Evolutionary conservation across 192 early-diverging fungal species (phyloP).

Genomic region (Coemansia pectinata): DNA sequence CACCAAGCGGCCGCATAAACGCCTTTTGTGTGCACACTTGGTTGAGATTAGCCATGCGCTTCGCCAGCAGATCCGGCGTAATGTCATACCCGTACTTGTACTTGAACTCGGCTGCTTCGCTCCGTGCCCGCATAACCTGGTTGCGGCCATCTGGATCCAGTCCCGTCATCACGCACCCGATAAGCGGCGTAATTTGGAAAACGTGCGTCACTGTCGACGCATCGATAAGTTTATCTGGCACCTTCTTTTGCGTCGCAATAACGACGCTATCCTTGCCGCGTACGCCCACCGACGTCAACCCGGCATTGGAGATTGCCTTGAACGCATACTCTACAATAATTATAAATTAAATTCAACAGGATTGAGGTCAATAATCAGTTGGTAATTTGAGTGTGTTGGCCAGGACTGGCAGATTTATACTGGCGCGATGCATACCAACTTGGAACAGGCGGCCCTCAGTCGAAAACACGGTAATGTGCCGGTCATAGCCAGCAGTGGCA

Average conservation of each 20-base stretch:
- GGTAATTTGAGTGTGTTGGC: background rate
- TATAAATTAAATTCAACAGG: background rate
- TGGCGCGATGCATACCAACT: constrained; percentile 74
- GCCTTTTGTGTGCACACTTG: constrained; percentile 99
- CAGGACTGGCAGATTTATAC: background rate
- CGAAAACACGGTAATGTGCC: constrained; percentile 99
- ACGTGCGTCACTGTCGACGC: constrained; percentile 89
- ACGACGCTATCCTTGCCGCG: constrained; percentile 95
- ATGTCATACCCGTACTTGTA: constrained; percentile 99
- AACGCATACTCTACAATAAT: constrained; percentile 93
- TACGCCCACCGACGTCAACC: constrained; percentile 93
- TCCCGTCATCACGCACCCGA: constrained; percentile 99
- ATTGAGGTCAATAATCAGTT: background rate
- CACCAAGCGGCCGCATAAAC: constrained; percentile 95
- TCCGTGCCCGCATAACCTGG: constrained; percentile 89
- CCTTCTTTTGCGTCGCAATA: constrained; percentile 96
- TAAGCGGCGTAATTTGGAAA: constrained; percentile 86
- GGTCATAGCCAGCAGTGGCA: constrained; percentile 85
- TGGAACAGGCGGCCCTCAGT: constrained; percentile 99
- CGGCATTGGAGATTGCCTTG: constrained; percentile 98
- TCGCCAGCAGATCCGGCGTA: constrained; percentile 93
- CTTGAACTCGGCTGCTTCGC: constrained; percentile 96
- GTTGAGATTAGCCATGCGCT: constrained; percentile 96
- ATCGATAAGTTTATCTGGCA: constrained; percentile 94
- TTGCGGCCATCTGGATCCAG: constrained; percentile 88